These are phyloP conservation scores for Wickerhamomyces silvicola DNA, from an alignment of 805 yeast genomes.

Conservation along the genomic window DNA sequence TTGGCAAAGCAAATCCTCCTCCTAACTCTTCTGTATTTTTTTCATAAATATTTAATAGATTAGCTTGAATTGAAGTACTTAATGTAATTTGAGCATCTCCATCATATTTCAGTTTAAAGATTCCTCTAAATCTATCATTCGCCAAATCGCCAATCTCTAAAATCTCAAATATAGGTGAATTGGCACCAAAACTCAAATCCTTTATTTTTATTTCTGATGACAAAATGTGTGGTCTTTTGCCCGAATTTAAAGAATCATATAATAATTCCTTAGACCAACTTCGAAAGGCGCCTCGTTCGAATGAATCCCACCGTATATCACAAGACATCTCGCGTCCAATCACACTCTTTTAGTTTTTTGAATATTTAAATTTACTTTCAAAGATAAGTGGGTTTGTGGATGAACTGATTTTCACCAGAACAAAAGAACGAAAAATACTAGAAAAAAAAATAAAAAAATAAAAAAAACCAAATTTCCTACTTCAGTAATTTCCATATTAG, in stretches of 20 bases:
- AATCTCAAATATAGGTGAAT: constrained; percentile 71
- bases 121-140: constrained; percentile 70
- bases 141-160: constrained; percentile 80
- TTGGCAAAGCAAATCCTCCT: constrained; percentile 56
- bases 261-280: constrained; percentile 58
- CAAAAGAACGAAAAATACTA: too few species aligned
- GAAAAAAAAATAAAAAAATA: too few species aligned
- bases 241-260: constrained; percentile 68
- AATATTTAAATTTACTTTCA: too few species aligned
- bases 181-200: constrained; percentile 66
- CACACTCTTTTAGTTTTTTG: too few species aligned
- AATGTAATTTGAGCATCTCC: constrained; percentile 75
- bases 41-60: constrained; percentile 65
- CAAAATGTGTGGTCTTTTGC: constrained; percentile 61
- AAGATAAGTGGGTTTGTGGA: too few species aligned
- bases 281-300: constrained; percentile 58
- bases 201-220: constrained; percentile 64
- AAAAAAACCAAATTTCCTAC: too few species aligned
- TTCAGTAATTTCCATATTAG: too few species aligned
- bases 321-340: constrained; percentile 62
- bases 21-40: constrained; percentile 21
- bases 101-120: constrained; percentile 66
- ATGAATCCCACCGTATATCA: constrained; percentile 68
- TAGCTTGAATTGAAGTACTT: constrained; percentile 78
- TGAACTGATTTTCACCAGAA: too few species aligned